Base-by-base conservation (phyloP, 2,329 filamentous ascomycete genomes). In the Berkeleyomyces basicola region DNA sequence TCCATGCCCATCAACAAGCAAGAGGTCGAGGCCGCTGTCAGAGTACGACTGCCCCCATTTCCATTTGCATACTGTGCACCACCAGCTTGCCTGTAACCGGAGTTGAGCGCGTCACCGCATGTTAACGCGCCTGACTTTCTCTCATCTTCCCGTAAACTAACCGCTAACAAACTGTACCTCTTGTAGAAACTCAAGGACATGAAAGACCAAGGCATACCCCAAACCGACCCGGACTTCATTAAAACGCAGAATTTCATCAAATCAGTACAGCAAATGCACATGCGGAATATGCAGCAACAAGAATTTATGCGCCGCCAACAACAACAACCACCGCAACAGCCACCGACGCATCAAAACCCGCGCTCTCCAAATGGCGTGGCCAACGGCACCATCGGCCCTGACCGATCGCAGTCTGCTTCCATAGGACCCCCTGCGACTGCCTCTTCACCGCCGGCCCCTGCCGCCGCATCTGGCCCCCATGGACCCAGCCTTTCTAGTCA, bases 181-280 rank as follows among this genome's bases (percentile, higher is more conserved):
- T 14, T 14, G 14, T 23, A 96, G 91, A 90, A 89, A 80, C 93
- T 88, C 67, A 86, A 88, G 70, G 83, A 88, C 72, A 90, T 97
- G 87, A 93, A 92, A 74, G 82, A 88, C 63, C 81, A 86, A 69
- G 91, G 91, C 68, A 86, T 95, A 33, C 83, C 88, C 47, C 80
- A 84, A 63, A 86, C 81, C 63, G 90, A 97, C 70, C 92, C 92
- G 55, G 91, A 97, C 72, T 91, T 86, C 70, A 80, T 92, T 69
- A 95, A 93, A 74, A 82, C 85, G 40, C 85, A 89, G 61, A 83
- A 87, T 66, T 84, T 95, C 65, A 80, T 96, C 66, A 73, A 82
- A 44, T 83, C 79, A 68, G 82, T 96, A 62, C 86, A 89, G 67
- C 82, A 83, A 66, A 81, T 84, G 68, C 77, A 79, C 63, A 77